These are phyloP conservation scores for Dioscorea zingiberensis DNA, from an alignment of 106 monocot genomes.

Conservation along the genomic window DNA sequence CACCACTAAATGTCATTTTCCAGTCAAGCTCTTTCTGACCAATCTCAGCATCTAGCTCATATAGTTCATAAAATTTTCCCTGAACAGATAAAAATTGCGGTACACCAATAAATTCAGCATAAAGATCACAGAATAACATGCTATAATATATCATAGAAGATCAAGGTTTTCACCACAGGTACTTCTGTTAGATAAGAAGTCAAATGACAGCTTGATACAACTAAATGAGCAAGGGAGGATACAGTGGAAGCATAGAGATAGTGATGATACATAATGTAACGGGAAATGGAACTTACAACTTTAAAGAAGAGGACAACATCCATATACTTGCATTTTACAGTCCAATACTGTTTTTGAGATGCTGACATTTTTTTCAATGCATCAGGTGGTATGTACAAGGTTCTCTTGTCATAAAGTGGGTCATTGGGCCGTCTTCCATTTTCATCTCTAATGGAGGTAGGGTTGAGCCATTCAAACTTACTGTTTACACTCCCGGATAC, in stretches of 20 bases:
- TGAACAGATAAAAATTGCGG: neutral
- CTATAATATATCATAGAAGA: too few relatives aligned
- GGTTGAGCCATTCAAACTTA: slow-evolving; percentile 93
- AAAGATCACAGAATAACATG: too few relatives aligned
- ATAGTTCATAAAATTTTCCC: slow-evolving; percentile 98
- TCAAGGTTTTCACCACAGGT: too few relatives aligned
- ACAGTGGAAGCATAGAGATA: too few relatives aligned
- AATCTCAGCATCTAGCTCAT: slow-evolving; percentile 96
- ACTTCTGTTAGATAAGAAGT: too few relatives aligned
- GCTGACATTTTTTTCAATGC: slow-evolving; percentile 78
- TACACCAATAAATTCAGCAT: neutral
- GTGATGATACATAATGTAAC: neutral
- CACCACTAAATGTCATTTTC: slow-evolving; percentile 97
- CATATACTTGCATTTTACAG: slow-evolving; percentile 82
- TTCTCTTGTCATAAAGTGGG: slow-evolving; percentile 82
- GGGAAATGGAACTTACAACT: slow-evolving; percentile 53
- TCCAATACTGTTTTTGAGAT: slow-evolving; percentile 95
- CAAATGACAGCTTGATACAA: too few relatives aligned
- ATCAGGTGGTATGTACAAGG: slow-evolving; percentile 78
- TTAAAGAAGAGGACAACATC: slow-evolving; percentile 94
- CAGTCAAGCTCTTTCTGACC: slow-evolving; percentile 95
- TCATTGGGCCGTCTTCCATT: slow-evolving; percentile 61
- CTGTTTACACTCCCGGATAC: slow-evolving; percentile 31
- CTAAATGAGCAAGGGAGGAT: too few relatives aligned
- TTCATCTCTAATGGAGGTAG: slow-evolving; percentile 64